Conservation (phyloP, 768 basidiomycete genomes). For the Butyriboletus loyo region DNA sequence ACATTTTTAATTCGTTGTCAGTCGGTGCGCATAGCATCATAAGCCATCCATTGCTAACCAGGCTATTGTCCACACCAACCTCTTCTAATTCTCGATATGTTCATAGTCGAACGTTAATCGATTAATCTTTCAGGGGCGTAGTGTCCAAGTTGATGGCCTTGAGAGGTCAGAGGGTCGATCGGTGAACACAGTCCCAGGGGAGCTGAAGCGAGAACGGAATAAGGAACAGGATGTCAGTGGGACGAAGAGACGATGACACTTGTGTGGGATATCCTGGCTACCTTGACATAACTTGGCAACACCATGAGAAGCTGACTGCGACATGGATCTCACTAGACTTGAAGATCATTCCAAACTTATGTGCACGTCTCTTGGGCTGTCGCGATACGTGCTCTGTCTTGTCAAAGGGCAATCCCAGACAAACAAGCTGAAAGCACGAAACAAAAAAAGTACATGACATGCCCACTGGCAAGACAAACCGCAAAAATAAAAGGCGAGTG, state of each 20-base stretch:
- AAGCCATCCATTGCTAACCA: too few species aligned
- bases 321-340: background rate
- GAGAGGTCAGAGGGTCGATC: too few species aligned
- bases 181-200: background rate
- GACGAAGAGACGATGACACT: background rate
- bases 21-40: background rate
- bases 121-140: background rate
- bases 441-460: slow-evolving; percentile 3
- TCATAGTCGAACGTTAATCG: too few species aligned
- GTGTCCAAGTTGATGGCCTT: background rate
- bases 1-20: background rate
- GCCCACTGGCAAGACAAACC: background rate
- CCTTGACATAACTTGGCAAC: background rate
- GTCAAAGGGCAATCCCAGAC: background rate
- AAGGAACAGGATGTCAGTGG: background rate
- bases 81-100: background rate
- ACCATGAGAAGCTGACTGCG: background rate
- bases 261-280: background rate
- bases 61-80: too few species aligned
- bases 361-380: background rate
- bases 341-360: background rate
- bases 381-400: background rate
- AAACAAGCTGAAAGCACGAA: slow-evolving; percentile 17
- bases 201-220: background rate
- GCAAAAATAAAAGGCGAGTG: background rate